These are phyloP conservation scores for Thraustotheca clavata DNA, from an alignment of 352 stramenopile species.

Conservation along the genomic window DNA sequence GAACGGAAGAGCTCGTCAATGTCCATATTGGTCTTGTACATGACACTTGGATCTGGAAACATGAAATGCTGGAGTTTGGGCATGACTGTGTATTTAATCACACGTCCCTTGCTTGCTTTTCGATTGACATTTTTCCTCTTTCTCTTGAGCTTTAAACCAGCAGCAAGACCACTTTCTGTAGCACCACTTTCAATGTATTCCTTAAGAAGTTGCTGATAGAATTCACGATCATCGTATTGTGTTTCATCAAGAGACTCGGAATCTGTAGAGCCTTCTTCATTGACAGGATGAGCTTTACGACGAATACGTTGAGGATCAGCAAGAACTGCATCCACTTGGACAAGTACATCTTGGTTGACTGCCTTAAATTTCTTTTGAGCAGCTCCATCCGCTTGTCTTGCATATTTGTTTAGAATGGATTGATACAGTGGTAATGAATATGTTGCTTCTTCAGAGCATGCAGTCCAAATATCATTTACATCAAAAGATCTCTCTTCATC, in stretches of 20 bases:
- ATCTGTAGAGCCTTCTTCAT: slow-evolving; percentile 30
- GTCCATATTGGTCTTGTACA: slow-evolving; percentile 65
- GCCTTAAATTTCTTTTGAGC: slow-evolving; percentile 84
- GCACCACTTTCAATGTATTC: slow-evolving; percentile 74
- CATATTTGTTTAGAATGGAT: slow-evolving; percentile 71
- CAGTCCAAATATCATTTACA: slow-evolving; percentile 45
- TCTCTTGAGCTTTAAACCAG: slow-evolving; percentile 39
- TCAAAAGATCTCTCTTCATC: slow-evolving; percentile 61
- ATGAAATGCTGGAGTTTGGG: slow-evolving; percentile 87
- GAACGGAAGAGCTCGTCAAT: slow-evolving; percentile 79
- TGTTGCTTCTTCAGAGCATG: slow-evolving; percentile 34
- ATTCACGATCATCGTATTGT: slow-evolving; percentile 84
- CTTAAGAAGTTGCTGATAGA: slow-evolving; percentile 84
- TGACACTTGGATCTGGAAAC: slow-evolving; percentile 63
- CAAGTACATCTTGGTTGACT: slow-evolving; percentile 79
- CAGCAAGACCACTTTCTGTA: slow-evolving; percentile 36
- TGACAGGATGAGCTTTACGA: slow-evolving; percentile 65
- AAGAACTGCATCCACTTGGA: slow-evolving; percentile 77
- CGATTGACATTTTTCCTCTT: slow-evolving; percentile 84
- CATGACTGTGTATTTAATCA: slow-evolving; percentile 76
- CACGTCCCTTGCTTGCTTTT: slow-evolving; percentile 78
- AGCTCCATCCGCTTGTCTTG: slow-evolving; percentile 48
- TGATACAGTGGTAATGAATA: slow-evolving; percentile 64
- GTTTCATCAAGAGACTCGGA: slow-evolving; percentile 62
- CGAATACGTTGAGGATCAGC: slow-evolving; percentile 74